These are phyloP conservation scores for Peronospora belbahrii DNA, from an alignment of 352 stramenopile species.

Conservation along the genomic window DNA sequence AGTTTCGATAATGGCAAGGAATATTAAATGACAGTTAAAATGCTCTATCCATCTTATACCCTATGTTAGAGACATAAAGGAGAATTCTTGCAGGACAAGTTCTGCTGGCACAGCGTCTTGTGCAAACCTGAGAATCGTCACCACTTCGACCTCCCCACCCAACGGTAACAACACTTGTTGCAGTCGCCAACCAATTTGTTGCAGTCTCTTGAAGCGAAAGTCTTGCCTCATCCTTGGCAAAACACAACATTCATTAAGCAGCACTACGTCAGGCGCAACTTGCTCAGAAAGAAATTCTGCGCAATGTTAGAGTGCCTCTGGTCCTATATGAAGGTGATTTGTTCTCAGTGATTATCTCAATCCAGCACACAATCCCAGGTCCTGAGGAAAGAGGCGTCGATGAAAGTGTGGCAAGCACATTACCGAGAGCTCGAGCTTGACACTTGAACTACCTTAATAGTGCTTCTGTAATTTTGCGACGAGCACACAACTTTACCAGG, in stretches of 20 bases:
- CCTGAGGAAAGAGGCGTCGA: conserved; percentile 29
- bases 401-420: conserved; percentile 40
- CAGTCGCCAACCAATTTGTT: conserved; percentile 33
- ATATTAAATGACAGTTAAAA: too few relatives aligned
- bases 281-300: conserved; percentile 45
- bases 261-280: conserved; percentile 17
- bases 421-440: conserved; percentile 38
- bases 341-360: conserved; percentile 13
- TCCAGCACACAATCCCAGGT: conserved; percentile 32
- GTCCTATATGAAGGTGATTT: too few relatives aligned
- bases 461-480: conserved; percentile 66
- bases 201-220: too few relatives aligned
- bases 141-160: conserved; percentile 48
- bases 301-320: conserved; percentile 54
- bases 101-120: conserved; percentile 38
- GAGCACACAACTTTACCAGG: conserved; percentile 56
- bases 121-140: conserved; percentile 50
- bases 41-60: too few relatives aligned
- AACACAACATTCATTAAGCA: conserved; percentile 51
- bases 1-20: too few relatives aligned
- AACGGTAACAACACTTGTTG: conserved; percentile 45
- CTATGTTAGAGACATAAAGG: too few relatives aligned
- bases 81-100: conserved; percentile 8
- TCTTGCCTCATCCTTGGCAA: conserved; percentile 22
- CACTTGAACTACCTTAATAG: conserved; percentile 55